Conservation (phyloP, 768 basidiomycete genomes). For the Candolleomyces aberdarensis region DNA sequence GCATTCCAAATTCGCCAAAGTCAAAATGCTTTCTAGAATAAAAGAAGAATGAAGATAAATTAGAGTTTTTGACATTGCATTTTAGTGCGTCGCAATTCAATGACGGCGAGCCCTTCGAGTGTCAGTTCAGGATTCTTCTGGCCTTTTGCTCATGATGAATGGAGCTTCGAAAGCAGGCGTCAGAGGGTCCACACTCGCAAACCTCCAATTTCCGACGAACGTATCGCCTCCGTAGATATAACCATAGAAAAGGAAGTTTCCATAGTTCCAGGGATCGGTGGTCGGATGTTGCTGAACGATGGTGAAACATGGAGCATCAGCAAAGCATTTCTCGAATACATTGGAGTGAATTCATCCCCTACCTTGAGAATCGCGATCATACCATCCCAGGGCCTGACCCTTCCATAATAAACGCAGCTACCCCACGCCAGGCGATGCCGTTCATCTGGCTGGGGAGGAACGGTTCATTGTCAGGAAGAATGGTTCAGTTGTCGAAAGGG, state of each 20-base stretch:
- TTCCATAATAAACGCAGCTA: slow-evolving; percentile 45
- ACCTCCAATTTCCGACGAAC: slow-evolving; percentile 74
- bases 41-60: too few species aligned
- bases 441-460: slow-evolving; percentile 41
- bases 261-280: neutral
- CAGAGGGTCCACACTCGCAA: slow-evolving; percentile 23
- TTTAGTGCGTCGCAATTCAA: too few species aligned
- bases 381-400: slow-evolving; percentile 58
- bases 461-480: neutral
- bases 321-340: slow-evolving; percentile 13
- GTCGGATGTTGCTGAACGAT: neutral
- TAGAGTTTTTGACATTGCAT: too few species aligned
- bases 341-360: slow-evolving; percentile 15
- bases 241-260: slow-evolving; percentile 56
- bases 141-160: slow-evolving; percentile 7
- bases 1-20: too few species aligned
- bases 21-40: too few species aligned
- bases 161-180: slow-evolving; percentile 1
- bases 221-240: slow-evolving; percentile 64
- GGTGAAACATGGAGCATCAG: neutral
- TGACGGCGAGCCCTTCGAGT: too few species aligned
- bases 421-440: slow-evolving; percentile 48
- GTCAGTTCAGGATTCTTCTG: neutral
- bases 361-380: slow-evolving; percentile 50
- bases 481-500: slow-evolving; percentile 1